Percentiles rank a stretch among this genome's conserved stretches.
These are phyloP conservation scores for Cenchrus fungigraminus DNA, from an alignment of 176 grass and related monocot species.

Conservation along the genomic window DNA sequence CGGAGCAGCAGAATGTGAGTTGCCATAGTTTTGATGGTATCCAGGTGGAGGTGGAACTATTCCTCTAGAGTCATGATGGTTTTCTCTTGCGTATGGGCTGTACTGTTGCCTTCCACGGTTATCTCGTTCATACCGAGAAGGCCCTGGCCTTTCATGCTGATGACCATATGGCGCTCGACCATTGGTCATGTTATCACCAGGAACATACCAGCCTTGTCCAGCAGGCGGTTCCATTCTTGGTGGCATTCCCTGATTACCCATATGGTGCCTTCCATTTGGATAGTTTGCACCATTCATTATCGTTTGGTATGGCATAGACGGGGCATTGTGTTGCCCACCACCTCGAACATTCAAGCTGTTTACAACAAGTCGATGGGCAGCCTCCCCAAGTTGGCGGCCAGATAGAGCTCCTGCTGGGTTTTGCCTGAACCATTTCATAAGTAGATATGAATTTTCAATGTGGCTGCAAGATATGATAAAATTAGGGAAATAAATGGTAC, in stretches of 20 bases:
- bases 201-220: conserved; percentile 52
- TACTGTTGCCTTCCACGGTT: conserved; percentile 39
- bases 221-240: conserved; percentile 51
- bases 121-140: conserved; percentile 46
- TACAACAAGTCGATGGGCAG: conserved; percentile 77
- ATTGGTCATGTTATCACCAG: conserved; percentile 40
- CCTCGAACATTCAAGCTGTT: conserved; percentile 69
- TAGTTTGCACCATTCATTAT: conserved; percentile 50
- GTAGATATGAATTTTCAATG: conserved; percentile 28
- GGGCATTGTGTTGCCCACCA: conserved; percentile 42
- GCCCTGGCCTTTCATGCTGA: conserved; percentile 50
- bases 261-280: conserved; percentile 52
- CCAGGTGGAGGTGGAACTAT: conserved; percentile 38
- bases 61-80: conserved; percentile 51
- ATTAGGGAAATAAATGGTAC: conserved; percentile 6
- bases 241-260: conserved; percentile 39
- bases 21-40: conserved; percentile 47
- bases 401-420: conserved; percentile 74
- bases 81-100: conserved; percentile 40
- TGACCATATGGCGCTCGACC: conserved; percentile 51
- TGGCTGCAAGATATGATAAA: neutral
- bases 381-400: conserved; percentile 76
- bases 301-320: conserved; percentile 56
- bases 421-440: conserved; percentile 64
- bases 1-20: conserved; percentile 42